Evolutionary conservation across 441 rosid genomes (phyloP).

Genomic region (Brassica hybrid): DNA sequence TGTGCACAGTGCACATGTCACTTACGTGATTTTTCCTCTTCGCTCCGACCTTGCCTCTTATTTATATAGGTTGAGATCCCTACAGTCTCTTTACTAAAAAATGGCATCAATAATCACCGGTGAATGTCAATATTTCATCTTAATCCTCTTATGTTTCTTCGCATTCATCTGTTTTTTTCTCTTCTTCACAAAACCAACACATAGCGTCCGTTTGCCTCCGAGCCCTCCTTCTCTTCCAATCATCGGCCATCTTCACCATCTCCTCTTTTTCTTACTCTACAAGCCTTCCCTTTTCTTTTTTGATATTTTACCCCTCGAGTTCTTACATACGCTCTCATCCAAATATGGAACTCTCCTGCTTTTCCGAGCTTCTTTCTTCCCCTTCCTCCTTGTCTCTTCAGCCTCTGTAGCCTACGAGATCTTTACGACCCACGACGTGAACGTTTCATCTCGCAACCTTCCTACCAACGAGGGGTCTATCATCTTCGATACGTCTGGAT

Average conservation of each 20-base stretch:
- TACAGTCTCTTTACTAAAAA: neutral
- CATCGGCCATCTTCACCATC: constrained; percentile 44
- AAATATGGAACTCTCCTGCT: neutral
- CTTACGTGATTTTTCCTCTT: neutral
- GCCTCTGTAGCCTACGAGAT: neutral
- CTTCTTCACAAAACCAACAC: neutral
- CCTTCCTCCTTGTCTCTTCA: neutral
- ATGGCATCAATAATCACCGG: neutral
- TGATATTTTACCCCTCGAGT: neutral
- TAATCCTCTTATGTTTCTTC: neutral
- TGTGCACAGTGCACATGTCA: constrained; percentile 11
- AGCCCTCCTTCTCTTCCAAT: constrained; percentile 23
- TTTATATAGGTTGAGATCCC: neutral
- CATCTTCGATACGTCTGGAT: neutral
- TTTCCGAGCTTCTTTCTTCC: neutral
- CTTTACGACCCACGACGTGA: neutral
- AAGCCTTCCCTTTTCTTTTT: neutral
- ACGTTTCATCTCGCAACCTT: neutral
- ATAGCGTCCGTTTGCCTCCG: constrained; percentile 1
- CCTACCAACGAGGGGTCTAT: neutral
- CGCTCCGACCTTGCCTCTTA: neutral
- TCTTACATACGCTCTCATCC: constrained; percentile 18
- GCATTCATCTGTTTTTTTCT: neutral
- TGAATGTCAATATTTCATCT: neutral
- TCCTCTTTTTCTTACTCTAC: neutral